Evolutionary conservation across 768 basidiomycete genomes (phyloP).

Genomic region (Agrocybe praecox): DNA sequence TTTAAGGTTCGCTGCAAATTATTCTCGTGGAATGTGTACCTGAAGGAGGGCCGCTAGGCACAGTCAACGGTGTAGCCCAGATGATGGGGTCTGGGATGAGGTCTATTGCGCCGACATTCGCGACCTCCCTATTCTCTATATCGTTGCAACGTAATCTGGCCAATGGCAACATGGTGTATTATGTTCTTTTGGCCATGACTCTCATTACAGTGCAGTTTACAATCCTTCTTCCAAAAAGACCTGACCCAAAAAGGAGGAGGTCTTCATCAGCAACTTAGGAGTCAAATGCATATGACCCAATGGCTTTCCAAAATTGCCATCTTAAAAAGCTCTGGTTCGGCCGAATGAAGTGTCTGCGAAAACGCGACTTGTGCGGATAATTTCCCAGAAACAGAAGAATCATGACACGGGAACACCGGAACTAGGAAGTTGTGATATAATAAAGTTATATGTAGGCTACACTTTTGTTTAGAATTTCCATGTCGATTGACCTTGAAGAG

Average conservation of each 20-base stretch:
- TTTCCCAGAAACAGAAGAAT: no score
- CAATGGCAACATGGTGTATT: slow-evolving; percentile 49
- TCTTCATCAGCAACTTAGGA: background rate
- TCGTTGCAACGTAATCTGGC: slow-evolving; percentile 46
- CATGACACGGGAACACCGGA: no score
- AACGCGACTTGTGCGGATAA: no score
- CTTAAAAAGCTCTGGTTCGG: no score
- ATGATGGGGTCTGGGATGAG: slow-evolving; percentile 51
- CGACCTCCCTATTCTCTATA: slow-evolving; percentile 60
- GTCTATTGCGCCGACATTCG: slow-evolving; percentile 53
- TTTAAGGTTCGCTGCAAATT: slow-evolving; percentile 49
- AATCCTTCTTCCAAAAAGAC: slow-evolving; percentile 17
- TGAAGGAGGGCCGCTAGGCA: slow-evolving; percentile 45
- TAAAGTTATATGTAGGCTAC: no score
- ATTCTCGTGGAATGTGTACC: slow-evolving; percentile 46
- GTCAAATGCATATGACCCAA: background rate
- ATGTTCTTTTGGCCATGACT: slow-evolving; percentile 32
- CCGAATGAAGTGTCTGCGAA: no score
- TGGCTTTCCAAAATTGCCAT: background rate
- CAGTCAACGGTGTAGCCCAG: slow-evolving; percentile 60
- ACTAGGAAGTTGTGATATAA: no score
- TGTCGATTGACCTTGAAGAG: background rate
- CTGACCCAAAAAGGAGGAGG: slow-evolving; percentile 7
- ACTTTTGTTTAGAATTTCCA: no score
- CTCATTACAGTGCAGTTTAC: slow-evolving; percentile 25